phyloP scores from a whole-genome alignment of 139 green algal genomes.

The Coelastrella sp. region DNA sequence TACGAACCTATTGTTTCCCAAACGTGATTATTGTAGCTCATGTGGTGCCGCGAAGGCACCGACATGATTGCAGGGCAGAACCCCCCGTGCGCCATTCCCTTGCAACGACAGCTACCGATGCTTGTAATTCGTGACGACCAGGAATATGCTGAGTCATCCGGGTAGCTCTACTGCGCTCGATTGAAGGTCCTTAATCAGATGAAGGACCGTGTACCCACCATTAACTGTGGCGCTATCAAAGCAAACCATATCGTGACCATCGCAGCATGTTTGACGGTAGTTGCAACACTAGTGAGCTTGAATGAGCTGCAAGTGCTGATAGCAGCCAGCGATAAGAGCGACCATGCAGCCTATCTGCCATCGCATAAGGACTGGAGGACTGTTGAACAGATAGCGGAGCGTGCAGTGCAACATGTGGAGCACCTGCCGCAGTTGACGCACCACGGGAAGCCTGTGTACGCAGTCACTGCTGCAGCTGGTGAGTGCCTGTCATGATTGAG shows the following conservation, averaged over 20 bases:
- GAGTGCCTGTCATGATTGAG: not conserved
- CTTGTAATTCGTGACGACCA: too few species aligned
- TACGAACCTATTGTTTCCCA: too few species aligned
- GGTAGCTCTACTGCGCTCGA: not conserved
- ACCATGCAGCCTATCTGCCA: conserved; percentile 10
- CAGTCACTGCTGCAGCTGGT: not conserved
- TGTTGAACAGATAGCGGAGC: conserved; percentile 34
- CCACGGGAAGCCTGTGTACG: not conserved
- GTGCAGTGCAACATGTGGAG: conserved; percentile 43
- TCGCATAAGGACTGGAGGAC: conserved; percentile 30
- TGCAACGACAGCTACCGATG: too few species aligned
- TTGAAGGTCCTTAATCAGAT: not conserved
- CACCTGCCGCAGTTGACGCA: conserved; percentile 4
- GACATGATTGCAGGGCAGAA: too few species aligned
- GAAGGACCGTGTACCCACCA: not conserved
- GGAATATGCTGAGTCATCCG: not conserved
- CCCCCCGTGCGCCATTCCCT: too few species aligned
- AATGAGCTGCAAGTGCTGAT: conserved; percentile 60
- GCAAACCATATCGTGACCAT: conserved; percentile 43
- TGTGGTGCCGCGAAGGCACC: too few species aligned
- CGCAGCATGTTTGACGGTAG: conserved; percentile 48
- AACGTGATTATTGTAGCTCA: too few species aligned
- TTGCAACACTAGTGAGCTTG: conserved; percentile 57
- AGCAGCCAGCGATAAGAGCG: conserved; percentile 17
- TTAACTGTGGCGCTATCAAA: conserved; percentile 14